Percentiles rank a stretch among this genome's conserved stretches.
These are phyloP conservation scores for Boletus tylopilopsis DNA, from an alignment of 768 basidiomycete genomes.

Conservation along the genomic window DNA sequence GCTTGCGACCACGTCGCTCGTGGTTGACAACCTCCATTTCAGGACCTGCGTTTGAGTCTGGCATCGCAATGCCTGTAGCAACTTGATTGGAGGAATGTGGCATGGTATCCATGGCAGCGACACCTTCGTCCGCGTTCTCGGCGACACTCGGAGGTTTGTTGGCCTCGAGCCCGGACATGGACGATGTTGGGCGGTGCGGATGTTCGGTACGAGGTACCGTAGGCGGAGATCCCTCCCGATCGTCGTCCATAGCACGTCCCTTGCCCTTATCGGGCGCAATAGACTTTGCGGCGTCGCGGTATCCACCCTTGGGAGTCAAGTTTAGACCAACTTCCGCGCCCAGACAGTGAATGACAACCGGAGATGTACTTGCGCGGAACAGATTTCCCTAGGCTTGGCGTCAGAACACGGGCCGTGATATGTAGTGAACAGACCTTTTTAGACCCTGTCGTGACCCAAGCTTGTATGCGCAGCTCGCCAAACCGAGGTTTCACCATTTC, in stretches of 20 bases:
- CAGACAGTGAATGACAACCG: conserved; percentile 23
- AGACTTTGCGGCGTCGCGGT: conserved; percentile 2
- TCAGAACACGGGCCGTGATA: background rate
- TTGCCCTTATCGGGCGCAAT: conserved; percentile 10
- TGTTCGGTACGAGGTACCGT: background rate
- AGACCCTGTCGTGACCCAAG: conserved; percentile 41
- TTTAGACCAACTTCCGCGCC: conserved; percentile 23
- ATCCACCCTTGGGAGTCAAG: conserved; percentile 25
- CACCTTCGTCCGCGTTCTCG: background rate
- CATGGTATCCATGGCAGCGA: conserved; percentile 10
- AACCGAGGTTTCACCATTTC: conserved; percentile 33
- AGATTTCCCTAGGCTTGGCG: conserved; percentile 18
- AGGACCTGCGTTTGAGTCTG: background rate
- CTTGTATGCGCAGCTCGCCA: conserved; percentile 34
- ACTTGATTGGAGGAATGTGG: background rate
- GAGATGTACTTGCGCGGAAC: conserved; percentile 20
- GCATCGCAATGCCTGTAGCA: background rate
- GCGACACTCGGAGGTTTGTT: background rate
- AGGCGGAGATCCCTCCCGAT: conserved; percentile 5
- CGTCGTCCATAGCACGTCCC: conserved; percentile 3
- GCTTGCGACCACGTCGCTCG: conserved; percentile 7
- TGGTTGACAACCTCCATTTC: conserved; percentile 1
- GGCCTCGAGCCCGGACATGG: background rate
- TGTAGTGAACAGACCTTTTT: conserved; percentile 29
- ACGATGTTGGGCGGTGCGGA: background rate